Base-by-base conservation (phyloP, 2,329 filamentous ascomycete genomes). In the Aureobasidium sp. region DNA sequence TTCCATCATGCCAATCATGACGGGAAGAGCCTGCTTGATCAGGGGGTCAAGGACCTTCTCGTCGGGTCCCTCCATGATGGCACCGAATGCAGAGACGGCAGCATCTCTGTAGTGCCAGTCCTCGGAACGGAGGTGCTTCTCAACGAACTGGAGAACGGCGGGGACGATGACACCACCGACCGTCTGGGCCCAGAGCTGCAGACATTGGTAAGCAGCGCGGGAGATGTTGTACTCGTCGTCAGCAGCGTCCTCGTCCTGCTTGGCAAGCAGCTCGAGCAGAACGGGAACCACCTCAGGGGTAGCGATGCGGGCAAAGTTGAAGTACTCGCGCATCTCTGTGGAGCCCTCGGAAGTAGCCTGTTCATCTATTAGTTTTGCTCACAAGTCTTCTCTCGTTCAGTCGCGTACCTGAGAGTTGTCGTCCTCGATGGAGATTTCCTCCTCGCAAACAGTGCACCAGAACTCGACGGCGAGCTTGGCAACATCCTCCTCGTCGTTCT, bases 361-460 rank as follows among this genome's bases (percentile, higher is more conserved):
- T 35, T 33, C 5, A 21, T 6, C 10, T 37, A 40, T 57, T 27
- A 57, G 53, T 19, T 13, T 43, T 21, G 17, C n/a, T 51, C 37
- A 13, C 17, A 5, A n/a, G n/a, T 35, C 25, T 6, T 23, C 40
- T 9, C 6, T 51, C 21, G 17, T 43, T 50, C 57, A 29, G 21
- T 46, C 55, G 74, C 77, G 67, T 77, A 88, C 85, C 75, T 89
- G 85, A 65, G 85, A 82, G 74, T 99, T 99, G 75, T 99, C 94
- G 71, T 99, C 94, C 72, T 99, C 94, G 69, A 99, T 97, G 65
- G 88, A 88, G 68, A 96, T 93, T 75, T 99, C 94, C 77, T 99
- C 94, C 74, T 99, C 94, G 75, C 94, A 99, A 51, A 99, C 94
- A n/a, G 94, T 96, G 80, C 93, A 97, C 94, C 94, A 99, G 79